Evolutionary conservation across 306 rosid genomes (phyloP).

Genomic region (Alnus rubra): DNA sequence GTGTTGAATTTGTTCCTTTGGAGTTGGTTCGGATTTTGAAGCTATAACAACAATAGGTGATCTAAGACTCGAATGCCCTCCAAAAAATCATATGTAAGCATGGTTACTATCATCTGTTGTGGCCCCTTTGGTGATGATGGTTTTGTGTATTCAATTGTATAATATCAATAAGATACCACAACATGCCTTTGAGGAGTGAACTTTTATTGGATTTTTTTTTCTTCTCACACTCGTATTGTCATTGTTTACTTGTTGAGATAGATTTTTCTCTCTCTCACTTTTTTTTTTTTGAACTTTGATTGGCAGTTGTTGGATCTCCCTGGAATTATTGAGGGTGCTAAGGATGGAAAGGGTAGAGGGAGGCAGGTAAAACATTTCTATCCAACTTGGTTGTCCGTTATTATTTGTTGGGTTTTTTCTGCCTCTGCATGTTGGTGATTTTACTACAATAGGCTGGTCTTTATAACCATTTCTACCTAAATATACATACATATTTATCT

Average conservation of each 20-base stretch:
- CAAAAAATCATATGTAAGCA: neutral
- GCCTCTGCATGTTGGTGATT: neutral
- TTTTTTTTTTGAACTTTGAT: constrained; percentile 18
- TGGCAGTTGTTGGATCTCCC: constrained; percentile 98
- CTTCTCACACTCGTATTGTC: neutral
- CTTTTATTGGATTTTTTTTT: neutral
- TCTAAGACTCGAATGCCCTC: neutral
- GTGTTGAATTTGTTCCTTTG: no score
- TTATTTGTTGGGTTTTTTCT: neutral
- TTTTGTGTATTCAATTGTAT: neutral
- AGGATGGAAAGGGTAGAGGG: constrained; percentile 99
- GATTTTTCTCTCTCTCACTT: neutral
- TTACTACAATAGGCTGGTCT: neutral
- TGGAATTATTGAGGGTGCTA: constrained; percentile 97
- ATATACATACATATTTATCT: neutral
- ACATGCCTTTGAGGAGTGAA: neutral
- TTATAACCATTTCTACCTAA: neutral
- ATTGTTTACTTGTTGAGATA: neutral
- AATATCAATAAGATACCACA: neutral
- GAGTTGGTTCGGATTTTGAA: neutral
- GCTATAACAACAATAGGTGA: neutral
- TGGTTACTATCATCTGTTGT: neutral
- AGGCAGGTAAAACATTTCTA: constrained; percentile 70
- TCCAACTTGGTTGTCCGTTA: neutral
- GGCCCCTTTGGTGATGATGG: neutral